phyloP scores from a whole-genome alignment of 495 filamentous ascomycete genomes.

The Daldinia caldariorum region DNA sequence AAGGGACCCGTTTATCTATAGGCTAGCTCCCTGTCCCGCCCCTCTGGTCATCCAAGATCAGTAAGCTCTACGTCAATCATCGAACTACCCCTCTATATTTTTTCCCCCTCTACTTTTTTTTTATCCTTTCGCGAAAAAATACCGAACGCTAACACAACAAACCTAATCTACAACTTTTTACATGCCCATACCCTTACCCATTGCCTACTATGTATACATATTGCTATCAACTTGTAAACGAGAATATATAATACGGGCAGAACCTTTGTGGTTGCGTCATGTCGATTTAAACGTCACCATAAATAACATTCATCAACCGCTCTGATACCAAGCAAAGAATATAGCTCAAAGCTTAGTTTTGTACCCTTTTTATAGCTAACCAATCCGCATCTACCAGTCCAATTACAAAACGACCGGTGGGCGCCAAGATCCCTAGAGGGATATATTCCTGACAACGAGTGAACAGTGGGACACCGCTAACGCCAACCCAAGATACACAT shows the following conservation, averaged over 20 bases:
- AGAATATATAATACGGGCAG: background rate
- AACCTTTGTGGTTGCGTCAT: background rate
- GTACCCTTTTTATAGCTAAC: constrained; percentile 3
- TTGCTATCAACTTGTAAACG: background rate
- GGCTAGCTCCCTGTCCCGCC: constrained; percentile 38
- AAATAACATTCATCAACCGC: background rate
- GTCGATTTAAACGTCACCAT: background rate
- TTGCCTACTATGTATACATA: background rate
- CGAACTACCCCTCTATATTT: constrained; percentile 33
- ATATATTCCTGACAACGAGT: constrained; percentile 5
- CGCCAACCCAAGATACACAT: background rate
- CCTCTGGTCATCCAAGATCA: constrained; percentile 37
- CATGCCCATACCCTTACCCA: background rate
- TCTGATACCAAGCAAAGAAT: constrained; percentile 14
- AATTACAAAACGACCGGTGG: constrained; percentile 21
- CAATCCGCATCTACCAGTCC: constrained; percentile 12
- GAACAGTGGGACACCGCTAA: constrained; percentile 11
- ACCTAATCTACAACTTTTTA: constrained; percentile 9
- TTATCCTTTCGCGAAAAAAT: constrained; percentile 13
- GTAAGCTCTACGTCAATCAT: constrained; percentile 43
- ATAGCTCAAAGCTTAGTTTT: constrained; percentile 7
- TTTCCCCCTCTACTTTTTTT: constrained; percentile 11
- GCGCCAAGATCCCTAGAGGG: constrained; percentile 29
- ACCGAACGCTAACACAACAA: constrained; percentile 19
- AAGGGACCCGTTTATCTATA: constrained; percentile 23